Conservation (phyloP, 352 stramenopile species). For the Pythium periplocum region DNA sequence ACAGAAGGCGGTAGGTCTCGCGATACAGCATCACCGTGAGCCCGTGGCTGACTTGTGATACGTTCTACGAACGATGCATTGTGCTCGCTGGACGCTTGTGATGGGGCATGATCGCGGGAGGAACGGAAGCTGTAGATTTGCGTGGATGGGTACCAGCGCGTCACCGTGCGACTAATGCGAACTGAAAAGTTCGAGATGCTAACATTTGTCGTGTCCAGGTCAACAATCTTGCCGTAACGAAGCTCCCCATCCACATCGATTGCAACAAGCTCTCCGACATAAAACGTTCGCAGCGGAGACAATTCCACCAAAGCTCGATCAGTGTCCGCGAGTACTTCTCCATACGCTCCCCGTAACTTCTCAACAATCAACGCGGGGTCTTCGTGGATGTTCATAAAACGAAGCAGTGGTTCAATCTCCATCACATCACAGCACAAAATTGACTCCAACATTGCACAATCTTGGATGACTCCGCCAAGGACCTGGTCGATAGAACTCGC, state of each 20-base stretch:
- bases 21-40: not conserved
- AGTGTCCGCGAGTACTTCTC: conserved; percentile 39
- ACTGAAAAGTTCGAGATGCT: conserved; percentile 54
- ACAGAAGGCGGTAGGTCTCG: not conserved
- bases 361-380: conserved; percentile 55
- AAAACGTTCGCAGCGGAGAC: conserved; percentile 57
- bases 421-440: conserved; percentile 49
- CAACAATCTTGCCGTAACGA: conserved; percentile 60
- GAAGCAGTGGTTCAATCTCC: conserved; percentile 43
- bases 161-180: conserved; percentile 35
- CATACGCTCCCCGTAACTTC: conserved; percentile 55
- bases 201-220: conserved; percentile 29
- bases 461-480: conserved; percentile 49
- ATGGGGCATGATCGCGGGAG: conserved; percentile 17
- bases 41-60: not conserved
- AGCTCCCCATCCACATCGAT: conserved; percentile 42
- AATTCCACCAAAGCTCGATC: conserved; percentile 51
- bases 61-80: conserved; percentile 15
- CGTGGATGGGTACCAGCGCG: conserved; percentile 38
- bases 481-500: conserved; percentile 66
- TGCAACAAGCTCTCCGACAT: conserved; percentile 63
- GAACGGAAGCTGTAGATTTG: conserved; percentile 77
- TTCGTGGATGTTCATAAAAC: conserved; percentile 63
- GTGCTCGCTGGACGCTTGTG: conserved; percentile 1
- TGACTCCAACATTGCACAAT: conserved; percentile 60